Percentiles rank a stretch among this genome's conserved stretches.
Conservation (phyloP, 2,329 filamentous ascomycete species). For the Samsoniella hepiali region DNA sequence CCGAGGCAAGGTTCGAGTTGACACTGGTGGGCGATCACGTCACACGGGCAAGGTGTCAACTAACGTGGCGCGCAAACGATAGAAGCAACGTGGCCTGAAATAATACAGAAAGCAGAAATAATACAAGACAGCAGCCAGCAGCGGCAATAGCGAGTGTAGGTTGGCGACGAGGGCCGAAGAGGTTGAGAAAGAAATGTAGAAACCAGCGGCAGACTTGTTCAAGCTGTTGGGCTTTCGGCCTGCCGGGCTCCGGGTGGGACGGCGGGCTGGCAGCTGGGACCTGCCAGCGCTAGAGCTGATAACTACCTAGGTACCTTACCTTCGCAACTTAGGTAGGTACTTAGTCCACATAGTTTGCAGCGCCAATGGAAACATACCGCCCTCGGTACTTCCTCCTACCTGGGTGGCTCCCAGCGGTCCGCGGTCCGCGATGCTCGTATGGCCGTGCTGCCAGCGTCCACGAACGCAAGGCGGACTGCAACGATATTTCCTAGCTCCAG, state of each 20-base stretch:
- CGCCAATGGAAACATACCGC: too few species aligned
- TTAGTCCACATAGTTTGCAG: too few species aligned
- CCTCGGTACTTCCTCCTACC: too few species aligned
- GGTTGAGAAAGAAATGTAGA: background rate
- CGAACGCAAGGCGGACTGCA: background rate
- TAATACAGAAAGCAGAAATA: background rate
- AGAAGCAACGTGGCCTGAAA: slow-evolving; percentile 6
- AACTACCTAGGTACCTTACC: too few species aligned
- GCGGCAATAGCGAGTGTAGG: background rate
- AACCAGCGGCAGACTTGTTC: background rate
- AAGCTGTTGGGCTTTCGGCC: slow-evolving; percentile 8
- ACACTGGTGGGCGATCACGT: background rate
- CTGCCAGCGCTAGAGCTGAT: background rate
- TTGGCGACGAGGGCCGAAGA: slow-evolving; percentile 3
- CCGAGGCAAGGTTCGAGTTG: background rate
- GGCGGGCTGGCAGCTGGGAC: background rate
- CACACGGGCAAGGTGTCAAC: background rate
- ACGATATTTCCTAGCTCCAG: background rate
- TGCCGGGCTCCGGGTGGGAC: slow-evolving; percentile 12
- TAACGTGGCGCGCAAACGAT: slow-evolving; percentile 1
- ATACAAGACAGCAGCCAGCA: background rate
- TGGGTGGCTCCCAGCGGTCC: background rate
- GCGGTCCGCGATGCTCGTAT: slow-evolving; percentile 2
- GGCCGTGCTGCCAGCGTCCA: background rate
- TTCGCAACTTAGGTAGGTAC: background rate